These are phyloP conservation scores for Bipolaris zeicola DNA, from an alignment of 2,329 filamentous ascomycete genomes.

Conservation along the genomic window DNA sequence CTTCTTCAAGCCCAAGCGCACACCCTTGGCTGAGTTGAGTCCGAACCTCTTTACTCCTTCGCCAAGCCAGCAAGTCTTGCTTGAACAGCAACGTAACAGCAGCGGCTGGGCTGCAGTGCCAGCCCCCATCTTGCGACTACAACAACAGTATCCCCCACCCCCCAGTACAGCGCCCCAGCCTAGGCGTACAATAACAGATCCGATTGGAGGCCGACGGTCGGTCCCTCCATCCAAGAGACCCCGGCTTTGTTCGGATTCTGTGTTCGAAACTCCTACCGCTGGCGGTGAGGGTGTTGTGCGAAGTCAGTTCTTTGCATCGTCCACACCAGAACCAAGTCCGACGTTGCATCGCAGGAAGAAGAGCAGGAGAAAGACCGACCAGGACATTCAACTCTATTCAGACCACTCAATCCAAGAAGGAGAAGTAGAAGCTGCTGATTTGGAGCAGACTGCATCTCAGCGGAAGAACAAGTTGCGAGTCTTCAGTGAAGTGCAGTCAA, in stretches of 20 bases:
- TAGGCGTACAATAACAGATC: slow-evolving; percentile 47
- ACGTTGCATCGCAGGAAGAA: slow-evolving; percentile 46
- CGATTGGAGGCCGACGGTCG: slow-evolving; percentile 48
- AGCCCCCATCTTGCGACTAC: slow-evolving; percentile 50
- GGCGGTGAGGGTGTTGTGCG: slow-evolving; percentile 40
- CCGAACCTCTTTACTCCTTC: slow-evolving; percentile 71
- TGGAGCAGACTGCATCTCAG: slow-evolving; percentile 37
- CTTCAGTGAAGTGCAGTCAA: slow-evolving; percentile 36
- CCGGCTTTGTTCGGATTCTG: slow-evolving; percentile 52
- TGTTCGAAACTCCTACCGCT: slow-evolving; percentile 34
- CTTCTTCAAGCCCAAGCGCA: slow-evolving; percentile 69
- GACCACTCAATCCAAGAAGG: slow-evolving; percentile 56
- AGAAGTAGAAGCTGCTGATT: slow-evolving; percentile 45
- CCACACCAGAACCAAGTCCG: slow-evolving; percentile 48
- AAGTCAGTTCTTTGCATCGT: slow-evolving; percentile 54
- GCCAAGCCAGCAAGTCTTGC: slow-evolving; percentile 65
- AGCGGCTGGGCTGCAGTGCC: slow-evolving; percentile 62
- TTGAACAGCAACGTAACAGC: slow-evolving; percentile 58
- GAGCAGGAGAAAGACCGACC: slow-evolving; percentile 36
- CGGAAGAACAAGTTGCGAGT: slow-evolving; percentile 42
- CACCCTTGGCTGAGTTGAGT: slow-evolving; percentile 69
- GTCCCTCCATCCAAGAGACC: slow-evolving; percentile 54
- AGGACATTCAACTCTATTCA: slow-evolving; percentile 55
- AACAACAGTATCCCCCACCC: slow-evolving; percentile 17
- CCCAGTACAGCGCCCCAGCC: slow-evolving; percentile 52